Evolutionary conservation across 352 stramenopile genomes (phyloP).

Genomic region (Phytophthora vignae): DNA sequence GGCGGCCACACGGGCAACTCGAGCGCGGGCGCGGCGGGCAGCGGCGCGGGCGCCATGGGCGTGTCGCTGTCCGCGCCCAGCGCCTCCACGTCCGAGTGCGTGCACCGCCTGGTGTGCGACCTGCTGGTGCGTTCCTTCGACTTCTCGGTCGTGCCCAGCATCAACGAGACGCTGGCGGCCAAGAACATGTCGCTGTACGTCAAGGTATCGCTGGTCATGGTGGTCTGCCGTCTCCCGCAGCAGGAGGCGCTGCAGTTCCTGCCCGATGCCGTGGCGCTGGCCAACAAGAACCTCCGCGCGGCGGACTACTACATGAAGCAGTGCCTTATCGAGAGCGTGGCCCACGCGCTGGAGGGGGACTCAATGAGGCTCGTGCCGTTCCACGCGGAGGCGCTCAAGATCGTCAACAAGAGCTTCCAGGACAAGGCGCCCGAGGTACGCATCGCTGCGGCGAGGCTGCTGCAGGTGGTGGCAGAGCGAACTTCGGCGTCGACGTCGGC

Average conservation of each 20-base stretch:
- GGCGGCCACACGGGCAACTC: constrained; percentile 47
- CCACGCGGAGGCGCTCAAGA: constrained; percentile 76
- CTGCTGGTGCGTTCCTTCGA: constrained; percentile 79
- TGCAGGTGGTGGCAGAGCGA: constrained; percentile 70
- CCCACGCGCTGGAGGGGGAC: constrained; percentile 60
- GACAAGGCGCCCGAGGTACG: constrained; percentile 85
- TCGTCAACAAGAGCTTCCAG: constrained; percentile 72
- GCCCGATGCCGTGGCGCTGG: constrained; percentile 68
- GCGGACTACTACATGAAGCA: constrained; percentile 88
- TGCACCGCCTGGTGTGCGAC: constrained; percentile 77
- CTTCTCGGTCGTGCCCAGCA: constrained; percentile 59
- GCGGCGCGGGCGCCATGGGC: constrained; percentile 45
- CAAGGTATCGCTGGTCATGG: constrained; percentile 74
- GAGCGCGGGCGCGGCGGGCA: constrained; percentile 29
- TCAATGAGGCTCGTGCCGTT: constrained; percentile 48
- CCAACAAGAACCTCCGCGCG: constrained; percentile 61
- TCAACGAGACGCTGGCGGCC: constrained; percentile 62
- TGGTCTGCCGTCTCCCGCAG: constrained; percentile 60
- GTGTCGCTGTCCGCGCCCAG: constrained; percentile 62
- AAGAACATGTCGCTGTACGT: constrained; percentile 76
- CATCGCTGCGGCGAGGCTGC: constrained; percentile 60
- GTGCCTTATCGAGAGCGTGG: constrained; percentile 71
- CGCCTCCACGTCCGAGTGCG: constrained; percentile 66
- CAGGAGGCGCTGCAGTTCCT: constrained; percentile 77
- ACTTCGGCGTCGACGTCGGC: constrained; percentile 40